These are phyloP conservation scores for Phytophthora quininea DNA, from an alignment of 352 stramenopile species.

Conservation along the genomic window DNA sequence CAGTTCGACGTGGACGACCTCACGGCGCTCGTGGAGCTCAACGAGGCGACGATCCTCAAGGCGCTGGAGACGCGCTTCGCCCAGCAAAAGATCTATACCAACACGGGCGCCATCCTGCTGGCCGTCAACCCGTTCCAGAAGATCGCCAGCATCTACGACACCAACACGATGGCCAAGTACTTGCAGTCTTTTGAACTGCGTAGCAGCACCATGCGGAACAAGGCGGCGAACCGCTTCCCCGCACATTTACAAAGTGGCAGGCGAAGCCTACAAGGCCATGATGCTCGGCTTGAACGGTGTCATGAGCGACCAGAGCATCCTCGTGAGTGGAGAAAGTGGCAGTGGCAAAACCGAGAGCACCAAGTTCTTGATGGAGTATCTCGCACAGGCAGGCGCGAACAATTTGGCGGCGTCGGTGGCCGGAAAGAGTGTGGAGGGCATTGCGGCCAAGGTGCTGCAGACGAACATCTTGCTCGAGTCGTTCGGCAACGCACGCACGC, in stretches of 20 bases:
- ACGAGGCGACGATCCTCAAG: slow-evolving; percentile 69
- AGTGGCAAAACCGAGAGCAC: slow-evolving; percentile 91
- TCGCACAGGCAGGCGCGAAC: slow-evolving; percentile 79
- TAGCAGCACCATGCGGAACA: slow-evolving; percentile 33
- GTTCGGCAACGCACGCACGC: slow-evolving; percentile 89
- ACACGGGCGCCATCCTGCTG: slow-evolving; percentile 80
- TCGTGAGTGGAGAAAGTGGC: slow-evolving; percentile 87
- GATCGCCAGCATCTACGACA: slow-evolving; percentile 67
- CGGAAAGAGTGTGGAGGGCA: slow-evolving; percentile 48
- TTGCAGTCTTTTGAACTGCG: slow-evolving; percentile 64
- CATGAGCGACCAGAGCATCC: slow-evolving; percentile 80
- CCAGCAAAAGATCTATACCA: slow-evolving; percentile 86
- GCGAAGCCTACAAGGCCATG: slow-evolving; percentile 84
- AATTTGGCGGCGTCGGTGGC: slow-evolving; percentile 59
- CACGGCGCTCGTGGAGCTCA: slow-evolving; percentile 79
- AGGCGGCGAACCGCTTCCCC: slow-evolving; percentile 50
- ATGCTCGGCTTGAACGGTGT: slow-evolving; percentile 59
- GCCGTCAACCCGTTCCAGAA: slow-evolving; percentile 88
- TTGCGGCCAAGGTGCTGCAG: slow-evolving; percentile 90
- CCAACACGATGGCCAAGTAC: slow-evolving; percentile 61
- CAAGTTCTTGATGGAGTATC: slow-evolving; percentile 90
- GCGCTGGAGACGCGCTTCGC: slow-evolving; percentile 70
- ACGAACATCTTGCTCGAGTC: slow-evolving; percentile 91
- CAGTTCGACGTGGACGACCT: slow-evolving; percentile 80
- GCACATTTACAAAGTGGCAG: slow-evolving; percentile 88